A percentile compares a stretch with the other conserved stretches of the same genome.
Evolutionary conservation across 805 yeast species (phyloP).

Genomic region (Limtongia smithiae): DNA sequence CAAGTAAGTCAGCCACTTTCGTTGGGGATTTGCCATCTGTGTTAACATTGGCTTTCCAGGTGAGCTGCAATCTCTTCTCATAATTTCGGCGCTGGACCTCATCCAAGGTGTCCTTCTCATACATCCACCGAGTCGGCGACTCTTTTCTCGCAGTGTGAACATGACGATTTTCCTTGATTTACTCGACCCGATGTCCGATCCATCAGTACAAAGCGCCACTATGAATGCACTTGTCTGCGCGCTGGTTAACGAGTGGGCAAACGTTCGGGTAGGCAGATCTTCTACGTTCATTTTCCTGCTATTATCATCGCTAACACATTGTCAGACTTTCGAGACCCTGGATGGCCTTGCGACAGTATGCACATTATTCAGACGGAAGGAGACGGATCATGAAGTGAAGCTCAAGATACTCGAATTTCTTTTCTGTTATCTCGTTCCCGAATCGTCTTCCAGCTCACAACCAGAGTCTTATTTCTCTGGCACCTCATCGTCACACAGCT

Average conservation of each 20-base stretch:
- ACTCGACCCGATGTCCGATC: slow-evolving; percentile 26
- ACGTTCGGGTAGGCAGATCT: slow-evolving; percentile 43
- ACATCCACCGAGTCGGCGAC: slow-evolving; percentile 52
- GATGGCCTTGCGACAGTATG: slow-evolving; percentile 57
- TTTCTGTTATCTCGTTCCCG: slow-evolving; percentile 66
- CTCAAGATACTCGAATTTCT: slow-evolving; percentile 65
- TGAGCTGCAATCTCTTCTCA: slow-evolving; percentile 18
- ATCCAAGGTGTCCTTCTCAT: slow-evolving; percentile 59
- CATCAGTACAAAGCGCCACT: slow-evolving; percentile 39
- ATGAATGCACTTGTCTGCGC: slow-evolving; percentile 57
- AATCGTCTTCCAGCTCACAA: slow-evolving; percentile 35
- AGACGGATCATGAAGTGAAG: slow-evolving; percentile 51
- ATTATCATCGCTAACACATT: neutral
- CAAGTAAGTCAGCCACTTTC: slow-evolving; percentile 3
- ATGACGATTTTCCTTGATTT: slow-evolving; percentile 39
- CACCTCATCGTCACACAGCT: neutral
- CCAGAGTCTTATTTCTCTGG: neutral
- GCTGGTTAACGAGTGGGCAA: slow-evolving; percentile 54
- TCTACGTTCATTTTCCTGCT: neutral
- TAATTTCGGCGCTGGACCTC: slow-evolving; percentile 38
- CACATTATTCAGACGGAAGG: slow-evolving; percentile 41
- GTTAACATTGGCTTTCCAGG: slow-evolving; percentile 1
- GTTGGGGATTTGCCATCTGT: neutral
- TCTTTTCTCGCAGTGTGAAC: slow-evolving; percentile 46
- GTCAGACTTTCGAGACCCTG: slow-evolving; percentile 48